These are phyloP conservation scores for Geotrichum citri-aurantii DNA, from an alignment of 1,139 yeast genomes.

Conservation along the genomic window DNA sequence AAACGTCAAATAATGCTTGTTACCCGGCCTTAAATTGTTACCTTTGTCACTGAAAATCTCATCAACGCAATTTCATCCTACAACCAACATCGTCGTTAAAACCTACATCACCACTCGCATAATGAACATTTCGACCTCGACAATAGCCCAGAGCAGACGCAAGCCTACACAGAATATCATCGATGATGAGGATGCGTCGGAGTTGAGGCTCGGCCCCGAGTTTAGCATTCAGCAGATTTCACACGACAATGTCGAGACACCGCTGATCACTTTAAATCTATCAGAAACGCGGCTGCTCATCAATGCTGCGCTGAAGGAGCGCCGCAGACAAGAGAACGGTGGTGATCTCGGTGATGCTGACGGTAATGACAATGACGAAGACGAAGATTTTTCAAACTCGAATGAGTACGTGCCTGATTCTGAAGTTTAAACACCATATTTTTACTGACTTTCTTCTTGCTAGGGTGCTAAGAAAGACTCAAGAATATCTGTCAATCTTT, in stretches of 20 bases:
- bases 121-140: conserved; percentile 91
- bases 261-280: conserved; percentile 74
- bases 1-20: not conserved
- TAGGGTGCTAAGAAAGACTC: conserved; percentile 80
- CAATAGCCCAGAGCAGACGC: conserved; percentile 75
- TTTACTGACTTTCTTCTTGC: not conserved
- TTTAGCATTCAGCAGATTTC: conserved; percentile 76
- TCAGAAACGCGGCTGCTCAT: conserved; percentile 87
- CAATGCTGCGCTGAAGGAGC: conserved; percentile 81
- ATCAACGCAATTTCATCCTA: conserved; percentile 1
- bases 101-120: not conserved
- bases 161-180: conserved; percentile 53
- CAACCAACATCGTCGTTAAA: not conserved
- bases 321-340: conserved; percentile 50
- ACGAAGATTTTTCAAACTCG: conserved; percentile 38
- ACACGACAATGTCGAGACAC: conserved; percentile 72
- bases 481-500: conserved; percentile 79
- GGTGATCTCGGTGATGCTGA: conserved; percentile 38
- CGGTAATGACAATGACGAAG: conserved; percentile 40
- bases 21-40: conserved; percentile 1
- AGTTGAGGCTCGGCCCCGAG: conserved; percentile 84
- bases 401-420: conserved; percentile 33
- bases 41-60: not conserved
- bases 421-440: not conserved
- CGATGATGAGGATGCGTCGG: conserved; percentile 85